A percentile compares a stretch with the other conserved stretches of the same genome.
Evolutionary conservation across 2,329 filamentous ascomycete species (phyloP).

Genomic region (Aspergillus calidoustus): DNA sequence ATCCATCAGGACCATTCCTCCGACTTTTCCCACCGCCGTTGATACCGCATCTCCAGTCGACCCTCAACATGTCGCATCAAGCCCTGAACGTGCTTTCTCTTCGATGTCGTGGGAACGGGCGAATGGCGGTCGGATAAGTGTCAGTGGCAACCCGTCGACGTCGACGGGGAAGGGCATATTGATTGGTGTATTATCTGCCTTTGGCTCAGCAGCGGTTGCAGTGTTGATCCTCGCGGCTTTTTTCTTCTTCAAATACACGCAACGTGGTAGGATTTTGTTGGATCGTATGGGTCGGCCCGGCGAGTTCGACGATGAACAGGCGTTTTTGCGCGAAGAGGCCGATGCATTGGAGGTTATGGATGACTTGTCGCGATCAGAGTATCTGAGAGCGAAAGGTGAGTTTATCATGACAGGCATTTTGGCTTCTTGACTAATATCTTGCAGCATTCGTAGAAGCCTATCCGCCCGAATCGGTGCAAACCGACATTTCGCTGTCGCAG

Average conservation of each 20-base stretch:
- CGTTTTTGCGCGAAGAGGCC: slow-evolving; percentile 89
- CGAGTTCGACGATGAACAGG: slow-evolving; percentile 97
- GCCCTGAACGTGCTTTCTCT: slow-evolving; percentile 47
- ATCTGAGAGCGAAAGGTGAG: slow-evolving; percentile 90
- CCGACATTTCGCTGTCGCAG: slow-evolving; percentile 96
- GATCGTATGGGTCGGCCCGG: slow-evolving; percentile 92
- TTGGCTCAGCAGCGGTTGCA: slow-evolving; percentile 86
- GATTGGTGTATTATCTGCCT: slow-evolving; percentile 92
- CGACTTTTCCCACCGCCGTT: slow-evolving; percentile 32
- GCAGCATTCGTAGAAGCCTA: slow-evolving; percentile 91
- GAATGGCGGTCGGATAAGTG: slow-evolving; percentile 30
- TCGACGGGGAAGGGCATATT: slow-evolving; percentile 78
- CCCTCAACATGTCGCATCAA: slow-evolving; percentile 23
- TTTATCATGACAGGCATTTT: neutral
- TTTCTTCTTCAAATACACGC: slow-evolving; percentile 93
- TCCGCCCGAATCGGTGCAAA: slow-evolving; percentile 91
- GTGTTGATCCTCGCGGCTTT: slow-evolving; percentile 78
- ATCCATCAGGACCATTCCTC: slow-evolving; percentile 34
- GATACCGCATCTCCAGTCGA: slow-evolving; percentile 21
- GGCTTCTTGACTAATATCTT: slow-evolving; percentile 6
- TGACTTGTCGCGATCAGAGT: slow-evolving; percentile 86
- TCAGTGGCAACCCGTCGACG: slow-evolving; percentile 49
- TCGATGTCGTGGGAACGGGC: slow-evolving; percentile 30
- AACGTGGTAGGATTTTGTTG: slow-evolving; percentile 84
- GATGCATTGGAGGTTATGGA: slow-evolving; percentile 96